Base-by-base conservation (phyloP, 1,139 yeast species). In the Lodderomyces elongisporus region DNA sequence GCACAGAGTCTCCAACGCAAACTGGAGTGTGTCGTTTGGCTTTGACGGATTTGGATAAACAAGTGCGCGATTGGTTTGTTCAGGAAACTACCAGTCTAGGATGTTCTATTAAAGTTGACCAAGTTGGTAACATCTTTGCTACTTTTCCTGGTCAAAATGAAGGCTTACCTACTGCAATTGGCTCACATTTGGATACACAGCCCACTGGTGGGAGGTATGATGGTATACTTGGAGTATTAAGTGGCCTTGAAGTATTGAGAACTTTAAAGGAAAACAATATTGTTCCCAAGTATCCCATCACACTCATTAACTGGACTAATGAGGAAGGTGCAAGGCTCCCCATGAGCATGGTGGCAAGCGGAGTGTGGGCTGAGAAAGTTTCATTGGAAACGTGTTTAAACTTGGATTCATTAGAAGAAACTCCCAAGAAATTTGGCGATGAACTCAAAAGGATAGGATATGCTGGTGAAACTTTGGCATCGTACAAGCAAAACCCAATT, bases 271-370 rank as follows among this genome's bases (percentile, higher is more conserved):
- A 77, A 10, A 74, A 77, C 51, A 57, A 66, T 26, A 67, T 58
- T 45, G 62, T 61, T 13, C 85, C 89, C 10, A 68, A 77, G 36
- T 79, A 66, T 40, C 88, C 87, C 9, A 69, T 81, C 35, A 79
- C 81, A 4, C 66, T 77, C 6, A 66, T 80, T 30, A 66, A 76
- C 49, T 81, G 89, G 89, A 77, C 81, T 47, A 81, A 81, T 48
- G 89, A 81, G 51, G 89, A 81, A 60, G 89, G 89, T 30, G 87
- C 88, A 1, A 58, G 89, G 33, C 81, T 80, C 49, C 84, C 88
- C 5, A 65, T 72, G 56, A 69, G 81, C 27, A 68, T 77, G 54
- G 76, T 79, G 70, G 71, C 82, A 0, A 73, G 81, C 7, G 70
- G 78, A 9, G 85, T 79, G 2, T 81, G 85, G 84, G 75, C 84